Percentiles rank a stretch among this genome's conserved stretches.
These are phyloP conservation scores for Pulicaria dysenterica DNA, from an alignment of 129 eudicot genomes.

Conservation along the genomic window DNA sequence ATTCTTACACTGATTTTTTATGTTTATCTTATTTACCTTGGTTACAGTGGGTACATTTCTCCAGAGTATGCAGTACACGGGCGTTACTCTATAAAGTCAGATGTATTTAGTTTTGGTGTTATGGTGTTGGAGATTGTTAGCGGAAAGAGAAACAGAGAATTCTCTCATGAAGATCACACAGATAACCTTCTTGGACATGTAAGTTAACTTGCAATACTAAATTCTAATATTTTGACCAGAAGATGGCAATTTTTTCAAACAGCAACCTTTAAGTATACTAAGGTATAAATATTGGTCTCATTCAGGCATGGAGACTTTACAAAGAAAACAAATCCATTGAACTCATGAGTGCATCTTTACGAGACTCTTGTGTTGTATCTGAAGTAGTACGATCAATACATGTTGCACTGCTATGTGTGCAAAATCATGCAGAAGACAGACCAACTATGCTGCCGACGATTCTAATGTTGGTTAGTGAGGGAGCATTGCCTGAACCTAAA, in stretches of 20 bases:
- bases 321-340: slow-evolving; percentile 1
- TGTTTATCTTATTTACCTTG: too few species aligned
- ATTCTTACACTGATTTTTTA: too few species aligned
- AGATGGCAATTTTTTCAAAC: neutral
- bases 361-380: neutral
- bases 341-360: neutral
- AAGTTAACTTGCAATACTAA: slow-evolving; percentile 1
- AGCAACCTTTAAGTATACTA: neutral
- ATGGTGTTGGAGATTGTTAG: slow-evolving; percentile 34
- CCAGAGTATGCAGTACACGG: slow-evolving; percentile 31
- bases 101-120: slow-evolving; percentile 40
- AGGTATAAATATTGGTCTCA: neutral
- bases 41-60: slow-evolving; percentile 22
- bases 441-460: slow-evolving; percentile 28
- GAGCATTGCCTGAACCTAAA: too few species aligned
- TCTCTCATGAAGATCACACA: slow-evolving; percentile 27
- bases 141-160: slow-evolving; percentile 27
- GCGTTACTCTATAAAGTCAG: slow-evolving; percentile 27
- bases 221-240: neutral
- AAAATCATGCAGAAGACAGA: slow-evolving; percentile 41
- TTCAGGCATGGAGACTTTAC: neutral
- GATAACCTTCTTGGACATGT: slow-evolving; percentile 50
- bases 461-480: too few species aligned
- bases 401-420: neutral
- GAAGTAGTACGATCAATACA: neutral